Evolutionary conservation across 208 protist species (phyloP).

Genomic region (Wallacemonas sp.): DNA sequence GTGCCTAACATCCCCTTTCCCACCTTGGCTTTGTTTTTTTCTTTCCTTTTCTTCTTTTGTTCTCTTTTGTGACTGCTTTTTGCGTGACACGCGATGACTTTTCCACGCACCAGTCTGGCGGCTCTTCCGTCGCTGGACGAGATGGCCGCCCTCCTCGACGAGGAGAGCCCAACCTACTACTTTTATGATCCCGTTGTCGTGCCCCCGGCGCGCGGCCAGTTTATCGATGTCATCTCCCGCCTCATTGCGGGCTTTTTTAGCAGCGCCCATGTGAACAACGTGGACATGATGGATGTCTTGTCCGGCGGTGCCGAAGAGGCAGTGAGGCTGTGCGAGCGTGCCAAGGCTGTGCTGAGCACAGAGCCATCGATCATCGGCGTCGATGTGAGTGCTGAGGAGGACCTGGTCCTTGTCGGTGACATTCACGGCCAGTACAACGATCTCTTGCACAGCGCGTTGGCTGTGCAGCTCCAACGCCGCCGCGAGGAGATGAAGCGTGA

Average conservation of each 20-base stretch:
- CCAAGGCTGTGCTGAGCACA: conserved; percentile 34
- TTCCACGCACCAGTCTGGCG: background rate
- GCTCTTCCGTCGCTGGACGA: conserved; percentile 10
- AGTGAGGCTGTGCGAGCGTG: conserved; percentile 55
- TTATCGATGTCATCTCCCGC: conserved; percentile 61
- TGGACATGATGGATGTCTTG: conserved; percentile 64
- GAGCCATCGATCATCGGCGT: conserved; percentile 63
- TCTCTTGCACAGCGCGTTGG: conserved; percentile 61
- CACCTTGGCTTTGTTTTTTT: conserved; percentile 11
- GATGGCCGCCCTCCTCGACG: conserved; percentile 9
- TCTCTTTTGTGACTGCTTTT: too few species aligned
- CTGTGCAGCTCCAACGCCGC: conserved; percentile 44
- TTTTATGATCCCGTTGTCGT: conserved; percentile 59
- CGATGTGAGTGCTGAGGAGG: conserved; percentile 39
- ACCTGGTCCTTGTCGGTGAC: conserved; percentile 82
- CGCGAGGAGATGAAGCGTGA: conserved; percentile 1
- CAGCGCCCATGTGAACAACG: conserved; percentile 29
- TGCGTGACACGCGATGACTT: background rate
- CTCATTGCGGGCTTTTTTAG: conserved; percentile 60
- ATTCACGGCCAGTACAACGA: conserved; percentile 90
- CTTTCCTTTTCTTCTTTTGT: background rate
- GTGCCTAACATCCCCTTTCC: too few species aligned
- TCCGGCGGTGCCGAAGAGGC: conserved; percentile 46
- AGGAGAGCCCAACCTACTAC: conserved; percentile 33
- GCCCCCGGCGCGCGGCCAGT: conserved; percentile 53